Base-by-base conservation (phyloP, 148 eudicot genomes). In the Rhododendron griersonianum region DNA sequence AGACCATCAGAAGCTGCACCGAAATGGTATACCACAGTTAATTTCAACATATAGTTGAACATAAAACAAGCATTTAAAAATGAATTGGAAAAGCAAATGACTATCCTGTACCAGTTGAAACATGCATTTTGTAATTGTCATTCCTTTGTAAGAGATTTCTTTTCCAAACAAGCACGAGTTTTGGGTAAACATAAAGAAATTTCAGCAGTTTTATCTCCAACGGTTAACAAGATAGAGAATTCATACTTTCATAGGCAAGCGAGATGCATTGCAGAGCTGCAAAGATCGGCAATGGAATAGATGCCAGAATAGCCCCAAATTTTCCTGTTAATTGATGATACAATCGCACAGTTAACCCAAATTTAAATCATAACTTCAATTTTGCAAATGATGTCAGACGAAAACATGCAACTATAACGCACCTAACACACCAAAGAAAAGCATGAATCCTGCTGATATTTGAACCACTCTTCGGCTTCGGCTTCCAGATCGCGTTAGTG, bases 231-330 rank as follows among this genome's bases (percentile, higher is more conserved):
- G 83, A 41, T 33, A 71, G 28, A 67, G 84, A 83, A 87, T 75
- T 69, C 98, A 2, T 94, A 96, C 98, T 91, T 86, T 92, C 93
- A 86, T 93, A 94, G 79, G 93, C 99, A 50, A 93, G 93, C 59
- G 95, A 92, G 89, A 97, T 86, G 84, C 99, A 97, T 82, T 95
- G 94, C 18, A 94, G 47, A 75, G 95, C 99, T 78, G 96, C 98
- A 81, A 94, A 89, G 21, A 97, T 95, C 71, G 98, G 95, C 84
- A 93, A 85, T 30, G 99, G 99, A 84, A 97, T 95, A 74, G 99
- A 94, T 86, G 99, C 98, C 5, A 95, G 88, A 81, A 94, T 84
- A 53, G 98, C 99, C 21, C 96, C 99, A 83, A 95, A 95, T 87
- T 97, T 97, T 81, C 98, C 98, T 97, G 92, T 73, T 88, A 57